These are phyloP conservation scores for Linum tenue DNA, from an alignment of 345 rosid species.

Conservation along the genomic window DNA sequence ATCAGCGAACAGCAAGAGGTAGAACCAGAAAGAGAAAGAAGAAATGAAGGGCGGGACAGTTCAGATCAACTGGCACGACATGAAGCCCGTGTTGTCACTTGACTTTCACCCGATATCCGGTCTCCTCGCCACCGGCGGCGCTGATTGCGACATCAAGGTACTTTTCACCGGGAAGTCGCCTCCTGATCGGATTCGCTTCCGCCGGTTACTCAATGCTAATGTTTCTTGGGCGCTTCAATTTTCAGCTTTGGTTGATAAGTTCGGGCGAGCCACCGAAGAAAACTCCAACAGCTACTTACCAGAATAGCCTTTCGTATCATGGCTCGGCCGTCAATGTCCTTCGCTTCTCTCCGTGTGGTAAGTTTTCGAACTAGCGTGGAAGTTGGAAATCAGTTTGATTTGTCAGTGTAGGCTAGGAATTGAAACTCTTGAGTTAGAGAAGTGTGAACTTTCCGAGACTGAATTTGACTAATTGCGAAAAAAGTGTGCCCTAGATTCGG, in stretches of 20 bases:
- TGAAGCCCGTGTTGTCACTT: slow-evolving; percentile 74
- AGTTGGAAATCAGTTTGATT: neutral
- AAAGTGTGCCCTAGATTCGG: neutral
- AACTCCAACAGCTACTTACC: slow-evolving; percentile 61
- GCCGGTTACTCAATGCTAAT: neutral
- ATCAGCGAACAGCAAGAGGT: neutral
- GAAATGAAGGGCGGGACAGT: slow-evolving; percentile 88
- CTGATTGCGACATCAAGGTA: slow-evolving; percentile 92
- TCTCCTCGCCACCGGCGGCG: slow-evolving; percentile 94
- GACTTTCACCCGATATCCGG: slow-evolving; percentile 79
- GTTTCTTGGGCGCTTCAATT: neutral
- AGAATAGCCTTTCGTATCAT: slow-evolving; percentile 70
- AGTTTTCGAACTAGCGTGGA: neutral
- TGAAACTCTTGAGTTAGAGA: neutral
- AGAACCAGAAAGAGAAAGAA: neutral
- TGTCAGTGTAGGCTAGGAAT: neutral
- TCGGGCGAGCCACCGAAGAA: slow-evolving; percentile 52
- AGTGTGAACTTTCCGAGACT: neutral
- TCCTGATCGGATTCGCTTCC: neutral
- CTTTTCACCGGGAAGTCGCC: neutral
- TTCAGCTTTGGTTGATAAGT: slow-evolving; percentile 62
- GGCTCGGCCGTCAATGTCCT: slow-evolving; percentile 64
- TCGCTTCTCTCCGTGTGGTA: slow-evolving; percentile 85
- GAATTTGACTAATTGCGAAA: neutral
- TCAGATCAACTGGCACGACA: slow-evolving; percentile 91